Percentiles rank a stretch among this genome's conserved stretches.
Conservation (phyloP, 1,284 basidiomycete genomes). For the Rhodotorula mucilaginosa region DNA sequence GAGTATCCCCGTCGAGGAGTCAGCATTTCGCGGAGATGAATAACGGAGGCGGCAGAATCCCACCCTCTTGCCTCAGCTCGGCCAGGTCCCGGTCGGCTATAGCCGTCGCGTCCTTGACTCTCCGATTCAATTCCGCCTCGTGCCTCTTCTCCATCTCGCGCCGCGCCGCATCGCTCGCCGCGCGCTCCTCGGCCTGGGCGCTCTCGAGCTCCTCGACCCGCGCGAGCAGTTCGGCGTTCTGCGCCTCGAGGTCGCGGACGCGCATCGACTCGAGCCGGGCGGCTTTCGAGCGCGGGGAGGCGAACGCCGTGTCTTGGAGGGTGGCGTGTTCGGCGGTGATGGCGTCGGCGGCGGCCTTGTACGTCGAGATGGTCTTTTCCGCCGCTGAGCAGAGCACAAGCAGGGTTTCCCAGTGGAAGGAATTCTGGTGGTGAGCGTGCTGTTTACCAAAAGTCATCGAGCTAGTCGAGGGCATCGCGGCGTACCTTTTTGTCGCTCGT, state of each 20-base stretch:
- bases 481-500: slow-evolving; percentile 30
- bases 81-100: background rate
- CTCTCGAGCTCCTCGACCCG: slow-evolving; percentile 19
- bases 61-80: slow-evolving; percentile 11
- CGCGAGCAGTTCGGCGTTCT: background rate
- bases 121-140: slow-evolving; percentile 3
- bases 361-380: slow-evolving; percentile 25
- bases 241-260: slow-evolving; percentile 22
- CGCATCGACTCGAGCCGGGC: slow-evolving; percentile 11
- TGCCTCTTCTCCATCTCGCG: background rate
- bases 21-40: background rate
- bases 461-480: background rate
- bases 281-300: slow-evolving; percentile 22
- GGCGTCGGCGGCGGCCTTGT: slow-evolving; percentile 35
- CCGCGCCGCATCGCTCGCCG: background rate
- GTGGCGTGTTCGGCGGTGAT: slow-evolving; percentile 23
- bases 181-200: slow-evolving; percentile 4
- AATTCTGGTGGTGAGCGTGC: background rate
- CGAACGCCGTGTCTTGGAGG: slow-evolving; percentile 17
- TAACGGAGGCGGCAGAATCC: background rate
- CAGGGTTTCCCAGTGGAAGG: too few species aligned
- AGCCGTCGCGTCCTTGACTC: background rate
- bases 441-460: background rate
- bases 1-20: background rate
- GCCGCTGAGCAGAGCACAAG: slow-evolving; percentile 4